Conservation (phyloP, 2,329 filamentous ascomycete species). For the Hypoxylon rubiginosum region DNA sequence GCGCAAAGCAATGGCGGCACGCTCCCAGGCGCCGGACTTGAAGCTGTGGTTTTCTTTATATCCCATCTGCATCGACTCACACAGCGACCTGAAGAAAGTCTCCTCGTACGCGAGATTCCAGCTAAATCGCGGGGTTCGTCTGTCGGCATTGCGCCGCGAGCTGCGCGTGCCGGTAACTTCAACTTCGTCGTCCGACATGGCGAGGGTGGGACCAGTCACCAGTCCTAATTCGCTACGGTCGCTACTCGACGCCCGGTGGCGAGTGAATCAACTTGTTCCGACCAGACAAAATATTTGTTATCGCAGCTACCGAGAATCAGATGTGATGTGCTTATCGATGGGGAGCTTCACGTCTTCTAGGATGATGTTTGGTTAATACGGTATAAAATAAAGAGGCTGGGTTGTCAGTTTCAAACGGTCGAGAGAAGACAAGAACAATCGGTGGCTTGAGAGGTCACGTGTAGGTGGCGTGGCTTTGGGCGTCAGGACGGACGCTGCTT, state of each 20-base stretch:
- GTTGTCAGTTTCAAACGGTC: slow-evolving; percentile 39
- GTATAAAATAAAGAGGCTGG: slow-evolving; percentile 35
- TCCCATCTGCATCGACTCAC: slow-evolving; percentile 70
- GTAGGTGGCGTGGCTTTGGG: not conserved
- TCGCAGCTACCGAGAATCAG: slow-evolving; percentile 26
- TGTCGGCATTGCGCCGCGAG: slow-evolving; percentile 50
- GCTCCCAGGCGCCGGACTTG: slow-evolving; percentile 72
- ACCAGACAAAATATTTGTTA: slow-evolving; percentile 33
- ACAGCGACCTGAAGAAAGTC: slow-evolving; percentile 72
- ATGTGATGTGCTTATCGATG: slow-evolving; percentile 37
- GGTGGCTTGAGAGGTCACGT: slow-evolving; percentile 23
- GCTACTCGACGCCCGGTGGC: not conserved
- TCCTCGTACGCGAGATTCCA: slow-evolving; percentile 71
- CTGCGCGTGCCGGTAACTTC: slow-evolving; percentile 41
- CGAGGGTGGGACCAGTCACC: slow-evolving; percentile 20
- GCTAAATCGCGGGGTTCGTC: slow-evolving; percentile 66
- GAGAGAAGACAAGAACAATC: slow-evolving; percentile 1
- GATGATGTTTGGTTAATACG: slow-evolving; percentile 31
- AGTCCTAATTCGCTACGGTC: slow-evolving; percentile 5
- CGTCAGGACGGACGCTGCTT: too few relatives aligned
- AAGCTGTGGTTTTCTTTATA: slow-evolving; percentile 71
- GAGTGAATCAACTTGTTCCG: slow-evolving; percentile 20
- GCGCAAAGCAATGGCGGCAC: slow-evolving; percentile 66
- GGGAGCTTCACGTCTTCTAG: slow-evolving; percentile 17
- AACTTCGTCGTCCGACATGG: slow-evolving; percentile 53